Conservation (phyloP, 257 asterid genomes). For the Linaria vulgaris region DNA sequence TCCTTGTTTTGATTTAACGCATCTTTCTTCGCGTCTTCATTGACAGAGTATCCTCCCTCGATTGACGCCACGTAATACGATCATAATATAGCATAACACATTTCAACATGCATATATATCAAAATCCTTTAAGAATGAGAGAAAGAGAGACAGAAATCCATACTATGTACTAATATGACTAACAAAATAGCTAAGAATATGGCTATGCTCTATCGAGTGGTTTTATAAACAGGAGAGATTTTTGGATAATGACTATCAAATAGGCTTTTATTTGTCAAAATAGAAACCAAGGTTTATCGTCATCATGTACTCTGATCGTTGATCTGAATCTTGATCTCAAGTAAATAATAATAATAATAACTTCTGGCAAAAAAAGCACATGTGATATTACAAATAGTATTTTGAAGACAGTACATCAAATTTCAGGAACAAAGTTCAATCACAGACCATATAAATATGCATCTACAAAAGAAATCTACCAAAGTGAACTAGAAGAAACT, state of each 20-base stretch:
- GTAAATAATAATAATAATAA: conserved; percentile 5
- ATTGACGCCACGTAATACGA: too few species aligned
- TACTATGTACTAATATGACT: too few species aligned
- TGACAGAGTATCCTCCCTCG: too few species aligned
- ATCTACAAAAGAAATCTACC: conserved; percentile 2
- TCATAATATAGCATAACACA: too few species aligned
- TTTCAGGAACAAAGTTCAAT: conserved; percentile 15
- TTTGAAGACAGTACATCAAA: conserved; percentile 14
- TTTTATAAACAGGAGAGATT: not conserved
- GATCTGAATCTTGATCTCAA: conserved; percentile 6
- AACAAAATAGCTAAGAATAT: conserved; percentile 3
- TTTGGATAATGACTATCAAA: not conserved
- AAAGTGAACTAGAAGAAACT: conserved; percentile 39
- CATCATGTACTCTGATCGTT: too few species aligned
- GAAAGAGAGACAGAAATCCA: not conserved
- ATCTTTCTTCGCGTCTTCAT: too few species aligned
- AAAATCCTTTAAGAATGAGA: not conserved
- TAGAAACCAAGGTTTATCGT: not conserved
- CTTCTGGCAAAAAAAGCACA: conserved; percentile 9
- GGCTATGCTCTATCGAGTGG: too few species aligned
- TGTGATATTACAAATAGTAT: not conserved
- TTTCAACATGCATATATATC: not conserved
- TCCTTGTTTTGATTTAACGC: too few species aligned
- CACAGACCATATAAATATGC: not conserved
- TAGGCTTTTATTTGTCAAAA: conserved; percentile 7